Base-by-base conservation (phyloP, 164 flowering plant genomes). In the Stephania cephalantha region DNA sequence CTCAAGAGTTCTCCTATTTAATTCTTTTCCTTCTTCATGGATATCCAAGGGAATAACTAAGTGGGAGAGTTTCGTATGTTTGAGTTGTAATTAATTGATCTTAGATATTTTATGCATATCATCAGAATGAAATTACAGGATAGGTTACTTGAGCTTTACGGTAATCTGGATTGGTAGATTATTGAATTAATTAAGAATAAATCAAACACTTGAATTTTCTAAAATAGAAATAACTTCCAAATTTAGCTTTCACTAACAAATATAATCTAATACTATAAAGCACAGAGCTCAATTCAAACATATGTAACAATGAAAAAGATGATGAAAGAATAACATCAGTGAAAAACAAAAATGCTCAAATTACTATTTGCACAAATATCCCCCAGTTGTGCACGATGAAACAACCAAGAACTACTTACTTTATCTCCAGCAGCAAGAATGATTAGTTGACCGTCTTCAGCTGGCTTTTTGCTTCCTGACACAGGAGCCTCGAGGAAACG, bases 381-480 rank as follows among this genome's bases (percentile, higher is more conserved):
- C n/a, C 65, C 65, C 7, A 58, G n/a, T 15, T 58, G 7, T 58
- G 65, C 65, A 58, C 6, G 22, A 1, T 15, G 65, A 13, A 58
- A 58, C 6, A 58, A 20, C 7, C 65, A 58, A 13, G 65, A n/a
- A 18, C 7, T 3, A 17, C 65, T 78, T 81, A 91, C 99, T 92
- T 91, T 87, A 42, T 90, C 94, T 50, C 99, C 99, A 75, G 98
- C 99, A 79, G 99, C 91, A 81, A 95, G 97, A 78, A 95, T 93
- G 50, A 95, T 84, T n/a, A 95, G 83, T 79, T 95, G 99, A 69
- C 99, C 99, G 88, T 89, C 94, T 88, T 95, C 99, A 71, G 99
- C 98, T 68, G 99, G 99, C 80, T 93, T 89, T 79, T 95, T 95
- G 90, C 99, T 95, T 70, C 99, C 99, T 46, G 98, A 95, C 55